A percentile compares a stretch with the other conserved stretches of the same genome.
Conservation (phyloP, 2,329 filamentous ascomycete genomes). For the Cadophora sp. region DNA sequence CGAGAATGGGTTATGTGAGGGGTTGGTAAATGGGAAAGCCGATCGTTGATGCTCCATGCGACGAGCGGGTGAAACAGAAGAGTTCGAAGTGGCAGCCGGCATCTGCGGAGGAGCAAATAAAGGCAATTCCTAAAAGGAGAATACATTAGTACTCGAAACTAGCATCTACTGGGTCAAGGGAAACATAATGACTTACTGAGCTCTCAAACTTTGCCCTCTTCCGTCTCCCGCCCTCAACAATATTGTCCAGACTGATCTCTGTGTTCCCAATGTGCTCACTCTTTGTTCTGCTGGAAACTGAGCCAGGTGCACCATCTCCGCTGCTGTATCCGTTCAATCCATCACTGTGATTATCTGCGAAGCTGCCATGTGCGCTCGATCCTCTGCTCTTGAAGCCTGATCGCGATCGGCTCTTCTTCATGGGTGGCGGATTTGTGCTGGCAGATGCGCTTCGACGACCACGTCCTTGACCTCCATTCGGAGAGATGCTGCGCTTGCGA, state of each 20-base stretch:
- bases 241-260: constrained; percentile 97
- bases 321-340: constrained; percentile 81
- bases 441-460: constrained; percentile 81
- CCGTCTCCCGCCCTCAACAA: constrained; percentile 93
- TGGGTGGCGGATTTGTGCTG: constrained; percentile 54
- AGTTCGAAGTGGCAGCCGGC: constrained; percentile 92
- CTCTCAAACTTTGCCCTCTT: constrained; percentile 96
- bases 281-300: constrained; percentile 77
- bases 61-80: constrained; percentile 92
- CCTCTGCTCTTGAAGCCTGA: constrained; percentile 71
- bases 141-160: background rate
- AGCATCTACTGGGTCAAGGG: background rate
- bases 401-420: constrained; percentile 73
- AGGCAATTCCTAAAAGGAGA: constrained; percentile 80
- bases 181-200: constrained; percentile 73
- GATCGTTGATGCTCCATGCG: constrained; percentile 75
- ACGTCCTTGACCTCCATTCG: constrained; percentile 58
- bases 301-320: constrained; percentile 81
- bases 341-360: constrained; percentile 69
- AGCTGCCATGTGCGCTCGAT: constrained; percentile 55
- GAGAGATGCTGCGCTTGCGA: constrained; percentile 81
- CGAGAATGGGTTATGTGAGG: constrained; percentile 79
- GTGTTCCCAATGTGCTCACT: constrained; percentile 89
- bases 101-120: constrained; percentile 94
- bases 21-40: constrained; percentile 76